These are phyloP conservation scores for Hypoxylon crocopeplum DNA, from an alignment of 495 filamentous ascomycete species.

Conservation along the genomic window DNA sequence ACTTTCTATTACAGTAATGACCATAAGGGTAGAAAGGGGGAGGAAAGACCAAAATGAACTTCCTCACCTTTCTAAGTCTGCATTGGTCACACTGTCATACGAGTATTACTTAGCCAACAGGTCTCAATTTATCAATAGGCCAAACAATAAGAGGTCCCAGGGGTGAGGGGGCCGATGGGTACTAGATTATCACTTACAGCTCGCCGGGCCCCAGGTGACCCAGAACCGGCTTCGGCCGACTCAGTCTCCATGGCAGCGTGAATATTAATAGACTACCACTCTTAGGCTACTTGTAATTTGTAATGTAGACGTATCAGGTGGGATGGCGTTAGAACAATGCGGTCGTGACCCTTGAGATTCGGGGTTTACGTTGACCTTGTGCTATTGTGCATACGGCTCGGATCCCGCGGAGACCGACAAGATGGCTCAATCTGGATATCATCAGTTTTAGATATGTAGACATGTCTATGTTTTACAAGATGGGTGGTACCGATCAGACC, in stretches of 20 bases:
- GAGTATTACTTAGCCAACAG: constrained; percentile 23
- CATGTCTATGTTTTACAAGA: background rate
- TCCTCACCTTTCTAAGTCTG: constrained; percentile 59
- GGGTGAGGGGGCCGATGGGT: constrained; percentile 12
- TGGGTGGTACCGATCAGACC: constrained; percentile 1
- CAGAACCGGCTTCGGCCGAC: constrained; percentile 14
- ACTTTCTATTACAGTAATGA: constrained; percentile 15
- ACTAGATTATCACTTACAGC: constrained; percentile 34
- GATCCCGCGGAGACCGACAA: constrained; percentile 21
- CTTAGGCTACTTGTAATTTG: background rate
- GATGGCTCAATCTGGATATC: background rate
- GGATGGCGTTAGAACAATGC: background rate
- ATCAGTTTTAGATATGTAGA: constrained; percentile 6
- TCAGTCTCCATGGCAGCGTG: constrained; percentile 20
- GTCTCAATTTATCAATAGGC: constrained; percentile 34
- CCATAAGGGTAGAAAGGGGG: constrained; percentile 47
- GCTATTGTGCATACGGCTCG: constrained; percentile 2
- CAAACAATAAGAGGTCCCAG: background rate
- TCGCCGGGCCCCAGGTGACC: constrained; percentile 26
- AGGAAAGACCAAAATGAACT: constrained; percentile 25
- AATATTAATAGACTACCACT: background rate
- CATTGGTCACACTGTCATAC: constrained; percentile 46
- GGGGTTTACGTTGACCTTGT: constrained; percentile 21
- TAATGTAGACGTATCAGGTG: background rate
- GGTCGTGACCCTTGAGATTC: background rate